Percentiles rank a stretch among this genome's conserved stretches.
These are phyloP conservation scores for Carex parvula DNA, from an alignment of 176 grass and related monocot genomes.

Conservation along the genomic window DNA sequence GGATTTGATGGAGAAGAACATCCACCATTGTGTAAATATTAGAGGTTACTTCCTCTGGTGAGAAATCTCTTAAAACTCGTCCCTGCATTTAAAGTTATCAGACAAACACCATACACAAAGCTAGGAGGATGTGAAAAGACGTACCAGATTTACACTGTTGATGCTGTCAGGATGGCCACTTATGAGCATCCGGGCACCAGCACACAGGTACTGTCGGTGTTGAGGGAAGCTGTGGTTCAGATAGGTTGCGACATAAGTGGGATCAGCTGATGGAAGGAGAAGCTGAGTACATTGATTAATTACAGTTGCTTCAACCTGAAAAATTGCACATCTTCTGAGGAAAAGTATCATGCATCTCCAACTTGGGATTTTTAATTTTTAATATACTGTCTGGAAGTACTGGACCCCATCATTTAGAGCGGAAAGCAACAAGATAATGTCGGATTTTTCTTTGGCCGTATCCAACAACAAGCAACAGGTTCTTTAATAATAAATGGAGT, in stretches of 20 bases:
- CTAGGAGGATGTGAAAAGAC: slow-evolving; percentile 16
- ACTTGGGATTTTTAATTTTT: not conserved
- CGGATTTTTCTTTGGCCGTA: not conserved
- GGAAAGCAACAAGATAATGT: not conserved
- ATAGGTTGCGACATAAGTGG: slow-evolving; percentile 72
- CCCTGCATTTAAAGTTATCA: slow-evolving; percentile 51
- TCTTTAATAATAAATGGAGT: not conserved
- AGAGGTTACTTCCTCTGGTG: slow-evolving; percentile 93
- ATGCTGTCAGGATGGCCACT: slow-evolving; percentile 74
- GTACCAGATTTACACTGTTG: slow-evolving; percentile 87
- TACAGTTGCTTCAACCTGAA: slow-evolving; percentile 68
- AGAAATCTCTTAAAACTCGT: slow-evolving; percentile 85
- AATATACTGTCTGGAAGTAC: not conserved
- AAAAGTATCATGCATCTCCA: not conserved
- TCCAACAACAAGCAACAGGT: not conserved
- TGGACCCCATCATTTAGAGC: not conserved
- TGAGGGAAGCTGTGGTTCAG: slow-evolving; percentile 74
- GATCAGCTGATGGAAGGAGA: slow-evolving; percentile 71
- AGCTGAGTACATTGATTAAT: slow-evolving; percentile 91
- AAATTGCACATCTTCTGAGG: not conserved
- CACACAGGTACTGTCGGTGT: slow-evolving; percentile 84
- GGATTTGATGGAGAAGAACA: slow-evolving; percentile 98
- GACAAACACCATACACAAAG: not conserved
- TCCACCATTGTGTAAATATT: slow-evolving; percentile 98
- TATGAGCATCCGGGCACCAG: slow-evolving; percentile 98